phyloP scores from a whole-genome alignment of 108 stramenopile genomes.

The Cylindrotheca closterium region DNA sequence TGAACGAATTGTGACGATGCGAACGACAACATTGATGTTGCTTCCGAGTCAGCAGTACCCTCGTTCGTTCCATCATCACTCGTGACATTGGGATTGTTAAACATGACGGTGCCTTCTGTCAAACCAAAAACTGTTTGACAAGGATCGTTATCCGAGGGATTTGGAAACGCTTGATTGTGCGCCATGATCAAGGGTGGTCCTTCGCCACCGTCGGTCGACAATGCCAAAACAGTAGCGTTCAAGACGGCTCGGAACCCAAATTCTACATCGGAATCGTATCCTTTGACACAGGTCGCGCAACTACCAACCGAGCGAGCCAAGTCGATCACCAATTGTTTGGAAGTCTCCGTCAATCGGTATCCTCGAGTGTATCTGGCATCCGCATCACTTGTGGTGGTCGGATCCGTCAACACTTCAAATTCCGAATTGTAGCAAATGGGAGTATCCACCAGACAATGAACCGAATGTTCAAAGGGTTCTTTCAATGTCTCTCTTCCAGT shows the following conservation, averaged over 20 bases:
- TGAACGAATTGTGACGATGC: no score
- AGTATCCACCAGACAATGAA: slow-evolving; percentile 23
- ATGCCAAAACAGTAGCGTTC: not conserved
- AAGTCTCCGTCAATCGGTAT: not conserved
- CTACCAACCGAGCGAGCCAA: not conserved
- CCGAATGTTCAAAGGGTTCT: not conserved
- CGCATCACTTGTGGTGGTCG: not conserved
- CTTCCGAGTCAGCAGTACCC: no score
- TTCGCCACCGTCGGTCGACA: slow-evolving; percentile 1
- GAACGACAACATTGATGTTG: no score
- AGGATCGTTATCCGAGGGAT: not conserved
- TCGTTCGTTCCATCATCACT: no score
- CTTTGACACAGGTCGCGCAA: not conserved
- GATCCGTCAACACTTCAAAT: slow-evolving; percentile 33
- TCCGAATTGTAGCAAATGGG: slow-evolving; percentile 19
- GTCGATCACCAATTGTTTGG: not conserved
- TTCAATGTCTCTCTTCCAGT: not conserved
- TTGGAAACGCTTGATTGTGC: not conserved
- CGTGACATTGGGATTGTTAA: not conserved
- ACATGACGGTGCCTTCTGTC: not conserved
- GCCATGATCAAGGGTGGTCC: not conserved
- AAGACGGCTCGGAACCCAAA: slow-evolving; percentile 5
- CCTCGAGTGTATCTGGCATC: not conserved
- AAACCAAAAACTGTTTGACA: not conserved
- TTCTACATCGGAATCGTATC: not conserved